phyloP scores from a whole-genome alignment of 139 green algal species.

The Klebsormidium nitens region DNA sequence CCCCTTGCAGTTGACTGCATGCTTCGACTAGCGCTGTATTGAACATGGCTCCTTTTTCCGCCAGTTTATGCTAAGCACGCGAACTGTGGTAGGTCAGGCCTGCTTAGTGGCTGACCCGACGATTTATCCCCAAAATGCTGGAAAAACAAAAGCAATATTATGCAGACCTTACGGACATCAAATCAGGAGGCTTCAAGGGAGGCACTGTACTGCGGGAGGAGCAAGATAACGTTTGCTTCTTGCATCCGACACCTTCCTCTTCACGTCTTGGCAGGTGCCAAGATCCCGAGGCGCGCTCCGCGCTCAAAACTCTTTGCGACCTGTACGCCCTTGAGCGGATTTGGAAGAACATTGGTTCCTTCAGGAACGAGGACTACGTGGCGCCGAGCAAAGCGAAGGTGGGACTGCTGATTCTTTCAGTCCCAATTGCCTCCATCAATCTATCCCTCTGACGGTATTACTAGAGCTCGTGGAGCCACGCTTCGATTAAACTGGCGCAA shows the following conservation, averaged over 20 bases:
- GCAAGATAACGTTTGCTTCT: no score
- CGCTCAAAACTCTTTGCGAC: slow-evolving; percentile 29
- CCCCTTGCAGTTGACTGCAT: no score
- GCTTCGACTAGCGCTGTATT: no score
- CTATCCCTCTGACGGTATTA: no score
- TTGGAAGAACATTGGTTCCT: slow-evolving; percentile 37
- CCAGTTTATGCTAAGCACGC: no score
- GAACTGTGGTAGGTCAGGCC: no score
- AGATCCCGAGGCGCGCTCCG: slow-evolving; percentile 8
- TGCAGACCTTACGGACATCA: neutral
- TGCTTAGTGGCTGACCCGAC: no score
- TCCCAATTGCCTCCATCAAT: neutral
- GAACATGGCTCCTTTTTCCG: no score
- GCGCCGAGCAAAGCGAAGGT: slow-evolving; percentile 43
- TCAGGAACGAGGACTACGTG: slow-evolving; percentile 39
- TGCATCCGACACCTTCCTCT: no score
- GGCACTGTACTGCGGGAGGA: slow-evolving; percentile 1
- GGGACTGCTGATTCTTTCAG: neutral
- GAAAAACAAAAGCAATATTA: slow-evolving; percentile 3
- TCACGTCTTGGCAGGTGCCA: slow-evolving; percentile 37
- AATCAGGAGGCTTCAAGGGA: slow-evolving; percentile 3
- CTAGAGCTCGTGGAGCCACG: no score
- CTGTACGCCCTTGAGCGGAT: slow-evolving; percentile 39
- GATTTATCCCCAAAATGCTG: no score
- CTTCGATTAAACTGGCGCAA: no score